Conservation (phyloP, 1,284 basidiomycete genomes). For the Moesziomyces antarcticus region DNA sequence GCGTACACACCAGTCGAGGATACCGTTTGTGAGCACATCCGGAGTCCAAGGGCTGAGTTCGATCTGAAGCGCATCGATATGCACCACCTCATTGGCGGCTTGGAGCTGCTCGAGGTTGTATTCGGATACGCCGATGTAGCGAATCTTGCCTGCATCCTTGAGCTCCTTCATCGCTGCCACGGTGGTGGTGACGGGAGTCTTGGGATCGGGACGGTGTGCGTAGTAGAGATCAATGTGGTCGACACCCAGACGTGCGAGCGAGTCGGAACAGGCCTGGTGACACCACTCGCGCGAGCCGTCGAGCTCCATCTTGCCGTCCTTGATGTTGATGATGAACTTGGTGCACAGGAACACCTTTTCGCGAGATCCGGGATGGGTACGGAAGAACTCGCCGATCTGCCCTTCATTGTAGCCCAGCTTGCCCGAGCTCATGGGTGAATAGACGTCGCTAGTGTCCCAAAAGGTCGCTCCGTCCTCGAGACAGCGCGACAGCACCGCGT, state of each 20-base stretch:
- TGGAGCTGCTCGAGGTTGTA: constrained; percentile 58
- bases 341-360: constrained; percentile 69
- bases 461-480: constrained; percentile 41
- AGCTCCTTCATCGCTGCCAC: constrained; percentile 80
- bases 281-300: constrained; percentile 62
- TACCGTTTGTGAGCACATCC: constrained; percentile 52
- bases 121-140: constrained; percentile 77
- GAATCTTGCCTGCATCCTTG: constrained; percentile 76
- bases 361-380: constrained; percentile 54
- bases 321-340: constrained; percentile 66
- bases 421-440: constrained; percentile 25
- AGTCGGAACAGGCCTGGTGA: constrained; percentile 63
- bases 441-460: constrained; percentile 56
- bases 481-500: constrained; percentile 30
- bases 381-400: constrained; percentile 67
- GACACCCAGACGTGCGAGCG: constrained; percentile 65
- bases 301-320: constrained; percentile 30
- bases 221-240: constrained; percentile 69
- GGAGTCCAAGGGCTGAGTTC: constrained; percentile 71
- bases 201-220: constrained; percentile 68
- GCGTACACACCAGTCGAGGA: constrained; percentile 51
- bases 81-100: constrained; percentile 57
- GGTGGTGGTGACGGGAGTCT: constrained; percentile 77
- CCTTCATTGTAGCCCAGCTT: constrained; percentile 68
- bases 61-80: constrained; percentile 70